Evolutionary conservation across 1,139 yeast genomes (phyloP), one percentile per base, ranked within the genome.

Genomic region (Nakaseomyces glabratus): DNA sequence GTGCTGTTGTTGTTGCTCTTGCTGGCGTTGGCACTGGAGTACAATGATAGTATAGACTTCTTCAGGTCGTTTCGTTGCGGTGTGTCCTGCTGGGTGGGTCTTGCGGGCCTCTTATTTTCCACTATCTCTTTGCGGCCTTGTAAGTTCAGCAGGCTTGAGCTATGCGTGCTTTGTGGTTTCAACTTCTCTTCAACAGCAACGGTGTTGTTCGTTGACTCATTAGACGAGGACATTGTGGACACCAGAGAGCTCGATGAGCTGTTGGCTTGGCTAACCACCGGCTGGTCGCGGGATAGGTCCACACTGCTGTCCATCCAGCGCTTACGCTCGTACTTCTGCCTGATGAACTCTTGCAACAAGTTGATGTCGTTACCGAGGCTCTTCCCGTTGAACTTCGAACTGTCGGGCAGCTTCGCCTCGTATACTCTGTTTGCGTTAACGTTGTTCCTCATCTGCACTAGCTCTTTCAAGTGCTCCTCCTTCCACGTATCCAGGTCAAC

Each of bases 401-500:
- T 65, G 7, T 28, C 28, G n/a, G 31, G 37, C 43, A 90, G 67
- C 49, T 74, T 76, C 31, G 75, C 69, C 57, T 90, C 98, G 94
- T 96, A 90, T 48, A 63, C 76, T 34, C 58, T 46, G 55, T 90
- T 90, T 22, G 93, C 88, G 9, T 34, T 36, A 45, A 73, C 72
- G 31, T 62, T 69, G 55, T 88, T 90, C 3, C 95, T 95, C 93
- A 95, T 84, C 49, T 72, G 65, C 28, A 85, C 76, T 79, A 90
- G 78, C 47, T 74, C 75, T 42, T 73, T 78, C 26, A 85, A 74
- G 58, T 90, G 96, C 52, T 82, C 94, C 49, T 86, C 95, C 8
- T 93, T 82, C 98, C 98, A 90, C 1, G 93, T 81, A 57, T 90
- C 97, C 52, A 90, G 69, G 62, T 90, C 98, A 31, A 90, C 93